Percentiles rank a stretch among this genome's conserved stretches.
phyloP scores from a whole-genome alignment of 1,284 basidiomycete species.

The Puccinia coronata region DNA sequence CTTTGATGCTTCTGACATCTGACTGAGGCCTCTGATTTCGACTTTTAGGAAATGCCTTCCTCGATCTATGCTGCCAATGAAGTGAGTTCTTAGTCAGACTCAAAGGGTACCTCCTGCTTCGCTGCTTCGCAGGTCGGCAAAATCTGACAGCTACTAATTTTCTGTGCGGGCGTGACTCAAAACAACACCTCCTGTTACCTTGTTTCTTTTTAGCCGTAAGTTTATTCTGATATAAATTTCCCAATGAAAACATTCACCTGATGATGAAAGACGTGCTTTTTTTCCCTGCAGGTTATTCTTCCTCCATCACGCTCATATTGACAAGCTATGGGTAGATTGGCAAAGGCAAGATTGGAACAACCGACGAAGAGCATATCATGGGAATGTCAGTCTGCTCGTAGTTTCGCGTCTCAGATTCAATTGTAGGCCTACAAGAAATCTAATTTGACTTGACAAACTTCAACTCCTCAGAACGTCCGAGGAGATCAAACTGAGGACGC shows the following conservation, averaged over 20 bases:
- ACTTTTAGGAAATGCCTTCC: constrained; percentile 36
- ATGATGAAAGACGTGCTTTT: background rate
- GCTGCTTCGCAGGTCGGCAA: background rate
- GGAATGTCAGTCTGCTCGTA: constrained; percentile 24
- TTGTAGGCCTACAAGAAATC: background rate
- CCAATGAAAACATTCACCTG: background rate
- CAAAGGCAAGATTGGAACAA: constrained; percentile 37
- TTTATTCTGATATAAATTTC: too few species aligned
- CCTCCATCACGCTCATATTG: constrained; percentile 50
- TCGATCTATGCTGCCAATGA: constrained; percentile 41
- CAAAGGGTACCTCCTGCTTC: too few species aligned
- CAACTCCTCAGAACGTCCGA: constrained; percentile 11
- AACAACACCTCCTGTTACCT: too few species aligned
- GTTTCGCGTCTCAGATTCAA: background rate
- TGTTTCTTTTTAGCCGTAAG: constrained; percentile 26
- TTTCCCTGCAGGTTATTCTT: constrained; percentile 42
- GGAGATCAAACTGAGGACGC: constrained; percentile 21
- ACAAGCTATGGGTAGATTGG: constrained; percentile 50
- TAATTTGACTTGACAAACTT: background rate
- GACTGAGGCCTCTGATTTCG: too few species aligned
- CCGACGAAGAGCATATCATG: constrained; percentile 20
- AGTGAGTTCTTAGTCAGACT: constrained; percentile 9
- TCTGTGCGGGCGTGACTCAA: too few species aligned
- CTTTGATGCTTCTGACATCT: background rate
- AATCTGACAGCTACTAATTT: background rate